Percentiles rank a stretch among this genome's conserved stretches.
These are phyloP conservation scores for Kwoniella botswanensis DNA, from an alignment of 768 basidiomycete genomes.

Conservation along the genomic window DNA sequence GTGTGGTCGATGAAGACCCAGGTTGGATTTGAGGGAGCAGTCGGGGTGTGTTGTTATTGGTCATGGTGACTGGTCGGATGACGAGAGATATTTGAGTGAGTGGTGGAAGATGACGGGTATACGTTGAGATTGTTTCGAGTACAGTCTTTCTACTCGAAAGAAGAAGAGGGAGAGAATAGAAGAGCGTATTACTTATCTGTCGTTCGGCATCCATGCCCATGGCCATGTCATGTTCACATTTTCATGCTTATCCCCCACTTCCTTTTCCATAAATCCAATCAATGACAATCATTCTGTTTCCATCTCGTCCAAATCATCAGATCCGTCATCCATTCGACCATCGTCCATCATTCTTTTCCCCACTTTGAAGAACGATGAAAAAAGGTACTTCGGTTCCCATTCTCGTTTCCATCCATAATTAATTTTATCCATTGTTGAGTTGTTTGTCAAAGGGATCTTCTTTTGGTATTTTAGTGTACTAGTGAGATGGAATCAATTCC, in stretches of 20 bases:
- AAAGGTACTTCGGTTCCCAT: neutral
- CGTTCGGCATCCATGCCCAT: too few species aligned
- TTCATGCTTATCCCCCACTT: neutral
- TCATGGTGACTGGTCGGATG: neutral
- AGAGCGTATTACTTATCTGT: too few species aligned
- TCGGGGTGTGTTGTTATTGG: neutral
- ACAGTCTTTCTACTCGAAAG: too few species aligned
- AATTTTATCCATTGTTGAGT: neutral
- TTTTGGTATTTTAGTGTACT: too few species aligned
- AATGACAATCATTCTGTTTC: neutral
- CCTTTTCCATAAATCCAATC: neutral
- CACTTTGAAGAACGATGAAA: neutral
- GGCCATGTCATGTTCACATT: neutral
- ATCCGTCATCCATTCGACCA: neutral
- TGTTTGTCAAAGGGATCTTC: too few species aligned
- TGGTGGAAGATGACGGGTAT: too few species aligned
- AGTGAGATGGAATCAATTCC: neutral
- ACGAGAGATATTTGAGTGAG: too few species aligned
- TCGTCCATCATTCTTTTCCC: neutral
- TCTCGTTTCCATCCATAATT: neutral
- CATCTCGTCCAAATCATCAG: neutral
- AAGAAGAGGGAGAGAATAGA: too few species aligned
- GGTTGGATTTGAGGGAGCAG: constrained; percentile 3
- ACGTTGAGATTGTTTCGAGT: too few species aligned
- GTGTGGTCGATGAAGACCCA: neutral